phyloP scores from a whole-genome alignment of 441 rosid genomes.

The Biscutella laevigata region DNA sequence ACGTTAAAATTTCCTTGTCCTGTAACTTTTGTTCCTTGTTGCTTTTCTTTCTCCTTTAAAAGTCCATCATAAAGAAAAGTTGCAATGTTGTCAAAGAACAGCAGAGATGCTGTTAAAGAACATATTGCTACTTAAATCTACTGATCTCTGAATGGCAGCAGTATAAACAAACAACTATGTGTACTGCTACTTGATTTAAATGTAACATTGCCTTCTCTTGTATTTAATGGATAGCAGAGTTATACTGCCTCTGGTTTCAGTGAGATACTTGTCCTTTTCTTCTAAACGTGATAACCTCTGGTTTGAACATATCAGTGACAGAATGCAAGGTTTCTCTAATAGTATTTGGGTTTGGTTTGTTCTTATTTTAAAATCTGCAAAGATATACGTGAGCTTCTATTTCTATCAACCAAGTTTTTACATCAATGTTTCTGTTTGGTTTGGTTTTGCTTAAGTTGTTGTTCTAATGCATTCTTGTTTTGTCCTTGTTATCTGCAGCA shows the following conservation, averaged over 20 bases:
- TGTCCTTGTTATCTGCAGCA: conserved; percentile 16
- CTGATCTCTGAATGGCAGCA: conserved; percentile 1
- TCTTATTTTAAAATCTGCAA: too few relatives aligned
- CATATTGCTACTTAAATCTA: conserved; percentile 21
- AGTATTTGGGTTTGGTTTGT: too few relatives aligned
- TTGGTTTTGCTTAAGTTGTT: not conserved
- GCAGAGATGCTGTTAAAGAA: conserved; percentile 37
- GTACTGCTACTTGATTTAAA: not conserved
- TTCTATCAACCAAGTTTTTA: too few relatives aligned
- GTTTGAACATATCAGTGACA: too few relatives aligned
- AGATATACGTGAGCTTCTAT: too few relatives aligned
- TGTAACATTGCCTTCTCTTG: conserved; percentile 69
- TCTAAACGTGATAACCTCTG: too few relatives aligned
- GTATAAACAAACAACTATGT: not conserved
- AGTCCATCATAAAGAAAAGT: conserved; percentile 97
- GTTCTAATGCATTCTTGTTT: conserved; percentile 1
- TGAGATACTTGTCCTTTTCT: too few relatives aligned
- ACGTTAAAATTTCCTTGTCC: conserved; percentile 68
- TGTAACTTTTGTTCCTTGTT: conserved; percentile 58
- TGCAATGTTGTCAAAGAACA: conserved; percentile 53
- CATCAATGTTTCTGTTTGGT: too few relatives aligned
- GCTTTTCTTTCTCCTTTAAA: conserved; percentile 81
- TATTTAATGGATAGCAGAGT: conserved; percentile 91
- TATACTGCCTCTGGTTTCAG: conserved; percentile 96
- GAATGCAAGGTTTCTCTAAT: too few relatives aligned